Base-by-base conservation (phyloP, 352 stramenopile genomes). In the Phytopythium vexans region DNA sequence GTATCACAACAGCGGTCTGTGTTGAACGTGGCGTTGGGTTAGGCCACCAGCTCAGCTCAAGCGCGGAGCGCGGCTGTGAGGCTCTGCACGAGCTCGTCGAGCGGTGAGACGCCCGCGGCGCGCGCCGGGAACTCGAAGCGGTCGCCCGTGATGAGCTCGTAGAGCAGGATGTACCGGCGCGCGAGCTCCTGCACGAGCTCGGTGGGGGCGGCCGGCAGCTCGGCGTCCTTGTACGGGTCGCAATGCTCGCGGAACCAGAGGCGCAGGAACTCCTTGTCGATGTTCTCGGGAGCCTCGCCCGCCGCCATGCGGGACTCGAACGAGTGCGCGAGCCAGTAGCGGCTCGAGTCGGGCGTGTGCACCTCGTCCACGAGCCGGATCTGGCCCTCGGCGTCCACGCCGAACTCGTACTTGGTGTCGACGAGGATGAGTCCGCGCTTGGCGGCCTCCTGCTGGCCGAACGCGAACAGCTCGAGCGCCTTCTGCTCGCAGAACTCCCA, bases 261-360 rank as follows among this genome's bases (percentile, higher is more conserved):
- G 51, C 97, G 83, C 47, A 99, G 68, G 64, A 99, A 99, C 76
- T 99, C 97, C 83, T 99, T 99, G 76, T 99, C 97, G 58, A 99
- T 99, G 71, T 99, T 99, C 55, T 99, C 96, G 12, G 97, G 97
- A 50, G 97, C 96, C 48, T 91, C 70, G 6, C 89, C 91, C 5
- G 68, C 70, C 7, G 66, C 65, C 73, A 98, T 96, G 46, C 89
- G 77, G 59, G 90, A 64, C 41, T 96, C 77, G 65, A 98, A 98
- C 31, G 92, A 96, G 64, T 88, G 60, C 15, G 87, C 81, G 32
- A 97, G 75, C 88, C 90, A 97, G 67, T 97, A 98, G 15, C 96
- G 88, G 48, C 93, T 99, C 56, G 95, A 99, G 78, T 99, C 97
- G 27, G 97, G 97, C 15, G 97, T 99, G 70, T 99, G 95, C 52